Evolutionary conservation across 208 protist genomes (phyloP).

Genomic region (Acanthamoeba sp.): DNA sequence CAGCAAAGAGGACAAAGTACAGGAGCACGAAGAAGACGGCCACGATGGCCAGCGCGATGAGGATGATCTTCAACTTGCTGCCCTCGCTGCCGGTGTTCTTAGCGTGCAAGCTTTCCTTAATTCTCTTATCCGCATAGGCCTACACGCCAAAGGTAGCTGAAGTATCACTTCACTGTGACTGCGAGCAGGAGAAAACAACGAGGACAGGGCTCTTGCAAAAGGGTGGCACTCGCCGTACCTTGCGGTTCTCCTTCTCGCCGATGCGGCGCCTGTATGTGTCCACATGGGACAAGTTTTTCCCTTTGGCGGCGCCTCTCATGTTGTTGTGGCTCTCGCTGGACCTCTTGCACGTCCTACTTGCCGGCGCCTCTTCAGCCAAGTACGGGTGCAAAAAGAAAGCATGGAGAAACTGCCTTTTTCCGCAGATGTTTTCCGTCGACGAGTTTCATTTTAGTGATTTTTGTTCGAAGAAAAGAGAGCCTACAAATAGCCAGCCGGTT

Average conservation of each 20-base stretch:
- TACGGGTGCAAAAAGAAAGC: not conserved
- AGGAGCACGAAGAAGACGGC: not conserved
- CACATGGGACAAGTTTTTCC: not conserved
- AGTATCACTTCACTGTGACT: too few species aligned
- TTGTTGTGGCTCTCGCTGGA: not conserved
- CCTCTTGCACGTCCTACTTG: too few species aligned
- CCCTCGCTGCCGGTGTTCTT: slow-evolving; percentile 28
- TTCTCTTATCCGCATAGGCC: slow-evolving; percentile 19
- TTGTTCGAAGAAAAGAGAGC: too few species aligned
- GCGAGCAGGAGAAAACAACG: not conserved
- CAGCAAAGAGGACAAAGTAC: slow-evolving; percentile 4
- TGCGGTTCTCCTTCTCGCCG: slow-evolving; percentile 35
- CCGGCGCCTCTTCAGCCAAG: not conserved
- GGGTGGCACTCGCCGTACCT: not conserved
- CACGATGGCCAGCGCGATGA: not conserved
- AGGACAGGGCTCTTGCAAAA: not conserved
- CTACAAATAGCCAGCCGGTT: too few species aligned
- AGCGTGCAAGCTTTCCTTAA: slow-evolving; percentile 33
- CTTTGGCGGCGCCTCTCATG: not conserved
- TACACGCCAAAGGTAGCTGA: too few species aligned
- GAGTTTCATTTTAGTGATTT: too few species aligned
- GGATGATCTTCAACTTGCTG: not conserved
- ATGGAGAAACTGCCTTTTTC: too few species aligned
- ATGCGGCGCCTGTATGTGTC: slow-evolving; percentile 39
- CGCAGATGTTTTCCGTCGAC: too few species aligned